These are phyloP conservation scores for Porcisia hertigi DNA, from an alignment of 208 protist genomes.

Conservation along the genomic window DNA sequence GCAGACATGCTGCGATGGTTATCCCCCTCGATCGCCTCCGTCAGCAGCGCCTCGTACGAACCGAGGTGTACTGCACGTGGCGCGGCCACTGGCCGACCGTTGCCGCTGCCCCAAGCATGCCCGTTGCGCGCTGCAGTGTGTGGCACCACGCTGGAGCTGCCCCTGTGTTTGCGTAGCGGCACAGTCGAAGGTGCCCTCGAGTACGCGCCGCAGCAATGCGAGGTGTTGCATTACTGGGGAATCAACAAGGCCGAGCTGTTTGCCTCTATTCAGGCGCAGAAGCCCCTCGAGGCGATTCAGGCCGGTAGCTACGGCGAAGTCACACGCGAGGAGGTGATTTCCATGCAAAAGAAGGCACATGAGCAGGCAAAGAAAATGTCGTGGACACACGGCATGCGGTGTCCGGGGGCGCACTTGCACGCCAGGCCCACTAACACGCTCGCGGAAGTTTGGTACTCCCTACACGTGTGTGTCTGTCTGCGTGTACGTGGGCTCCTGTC, in stretches of 20 bases:
- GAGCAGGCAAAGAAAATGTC: slow-evolving; percentile 28
- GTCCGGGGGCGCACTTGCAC: background rate
- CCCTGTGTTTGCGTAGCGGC: slow-evolving; percentile 35
- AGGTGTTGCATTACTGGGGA: slow-evolving; percentile 82
- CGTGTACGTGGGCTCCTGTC: background rate
- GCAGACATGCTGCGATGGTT: slow-evolving; percentile 2
- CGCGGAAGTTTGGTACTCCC: background rate
- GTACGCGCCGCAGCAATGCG: slow-evolving; percentile 48
- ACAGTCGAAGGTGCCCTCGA: slow-evolving; percentile 35
- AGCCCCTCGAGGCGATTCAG: slow-evolving; percentile 55
- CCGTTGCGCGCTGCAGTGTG: slow-evolving; percentile 32
- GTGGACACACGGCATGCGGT: background rate
- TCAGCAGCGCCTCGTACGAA: background rate
- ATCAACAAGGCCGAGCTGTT: slow-evolving; percentile 74
- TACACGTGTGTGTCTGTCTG: slow-evolving; percentile 2
- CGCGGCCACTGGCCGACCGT: background rate
- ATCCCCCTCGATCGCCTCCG: background rate
- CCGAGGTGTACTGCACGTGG: background rate
- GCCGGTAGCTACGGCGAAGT: slow-evolving; percentile 64
- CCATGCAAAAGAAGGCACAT: slow-evolving; percentile 57
- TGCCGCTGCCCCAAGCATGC: slow-evolving; percentile 9
- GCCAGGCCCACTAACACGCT: background rate
- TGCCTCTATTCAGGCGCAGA: slow-evolving; percentile 78
- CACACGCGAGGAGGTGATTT: slow-evolving; percentile 60
- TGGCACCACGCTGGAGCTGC: slow-evolving; percentile 41